Base-by-base conservation (phyloP, 2,329 filamentous ascomycete species). In the Aspergillus sergii region DNA sequence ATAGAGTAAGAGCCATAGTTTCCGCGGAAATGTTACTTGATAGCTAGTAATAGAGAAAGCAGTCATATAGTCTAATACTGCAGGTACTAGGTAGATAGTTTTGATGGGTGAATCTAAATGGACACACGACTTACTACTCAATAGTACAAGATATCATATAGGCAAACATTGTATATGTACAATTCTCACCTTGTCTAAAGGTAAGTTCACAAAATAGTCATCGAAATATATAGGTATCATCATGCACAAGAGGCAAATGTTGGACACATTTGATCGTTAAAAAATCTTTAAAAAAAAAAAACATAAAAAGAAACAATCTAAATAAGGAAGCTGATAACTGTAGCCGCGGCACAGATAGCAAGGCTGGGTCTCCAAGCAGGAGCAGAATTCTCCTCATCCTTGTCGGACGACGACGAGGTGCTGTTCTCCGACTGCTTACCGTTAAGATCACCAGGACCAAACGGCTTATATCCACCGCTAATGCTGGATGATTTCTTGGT, bases 391-490 rank as follows among this genome's bases (percentile, higher is more conserved):
- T 12, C 39, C 41, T 41, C 10, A 6, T 53, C 57, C 5, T 57
- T 51, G 14, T 34, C 36, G 21, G 57, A 55, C 23, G 50, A 53
- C 8, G 50, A 53, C 7, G 51, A 55, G 51, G 53, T 30, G n/a
- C 46, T 26, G 8, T 59, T 23, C 3, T 62, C 39, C 3, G 48
- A 51, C 57, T 57, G 55, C 23, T 57, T 56, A 19, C 53, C 53
- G 14, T 54, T 26, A 5, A 63, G 45, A 41, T 50, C 30, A 1
- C 61, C 57, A n/a, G 57, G 32, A 6, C 61, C 61, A 28, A 57
- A 60, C 5, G 61, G 57, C 21, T 60, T 63, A 30, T 62, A 64
- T 10, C 63, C 63, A 8, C 63, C 63, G 50, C 60, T 63, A 41
- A 64, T 57, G 16, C 63, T 64, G 36, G 48, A 57, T 7, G 45